Base-by-base conservation (phyloP, 139 green algal species). In the Closterium sp. region DNA sequence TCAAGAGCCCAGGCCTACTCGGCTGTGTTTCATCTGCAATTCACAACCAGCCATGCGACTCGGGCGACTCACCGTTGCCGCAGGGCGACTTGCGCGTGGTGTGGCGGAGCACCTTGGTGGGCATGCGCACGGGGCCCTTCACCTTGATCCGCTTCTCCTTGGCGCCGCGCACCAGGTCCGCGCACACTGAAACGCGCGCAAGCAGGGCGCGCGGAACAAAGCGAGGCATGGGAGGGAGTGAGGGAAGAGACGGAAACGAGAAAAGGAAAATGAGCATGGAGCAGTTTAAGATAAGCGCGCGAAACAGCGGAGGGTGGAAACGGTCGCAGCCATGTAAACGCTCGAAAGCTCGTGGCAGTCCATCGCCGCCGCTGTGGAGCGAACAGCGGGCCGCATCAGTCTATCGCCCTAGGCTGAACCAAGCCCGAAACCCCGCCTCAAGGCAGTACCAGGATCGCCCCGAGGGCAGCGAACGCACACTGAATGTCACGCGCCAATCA, bases 61-160 rank as follows among this genome's bases (percentile, higher is more conserved):
- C n/a, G n/a, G n/a, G n/a, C n/a, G n/a, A 89, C 87, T 83, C 35
- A 96, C 98, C 98, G 95, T 99, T 96, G 96, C 98, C 98, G 94
- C 96, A 99, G 35, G 98, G 98, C 1, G 97, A 98, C 97, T 99
- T 99, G 94, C 98, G 96, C 30, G 97, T 99, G 92, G 97, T 99
- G 95, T 99, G 97, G 89, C 95, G 95, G 91, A 99, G 96, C n/a
- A 96, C 96, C 96, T 99, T 99, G 91, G 98, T 99, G 93, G 98
- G 98, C 96, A 99, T 97, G 94, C 98, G 96, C 91, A 99, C 98
- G 34, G 98, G 98, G 91, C 98, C 98, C 96, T 99, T 99, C 33
- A 99, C 97, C 89, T 92, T 91, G 38, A 99, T 96, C 38, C 97
- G 93, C 97, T 99, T 99, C 84, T 99, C 97, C 97, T 99, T 99